phyloP scores from a whole-genome alignment of 352 stramenopile genomes.

The Pythium aquatile region DNA sequence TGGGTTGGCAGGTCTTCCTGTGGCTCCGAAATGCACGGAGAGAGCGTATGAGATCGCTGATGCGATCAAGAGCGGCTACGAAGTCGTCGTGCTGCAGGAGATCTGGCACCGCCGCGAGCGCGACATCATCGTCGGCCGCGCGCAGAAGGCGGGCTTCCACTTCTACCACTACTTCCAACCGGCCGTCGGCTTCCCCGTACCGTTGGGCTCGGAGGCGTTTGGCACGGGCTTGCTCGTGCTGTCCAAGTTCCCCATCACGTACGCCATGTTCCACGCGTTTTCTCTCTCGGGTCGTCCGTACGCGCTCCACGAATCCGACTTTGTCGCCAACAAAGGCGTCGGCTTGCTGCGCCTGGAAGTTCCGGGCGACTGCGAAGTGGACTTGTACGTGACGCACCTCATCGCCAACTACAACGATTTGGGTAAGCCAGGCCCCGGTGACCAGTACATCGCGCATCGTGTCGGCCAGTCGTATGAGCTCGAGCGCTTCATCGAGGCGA shows the following conservation, averaged over 20 bases:
- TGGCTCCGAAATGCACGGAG: slow-evolving; percentile 68
- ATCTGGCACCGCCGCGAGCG: slow-evolving; percentile 82
- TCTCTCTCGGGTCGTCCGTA: slow-evolving; percentile 74
- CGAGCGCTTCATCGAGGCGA: slow-evolving; percentile 63
- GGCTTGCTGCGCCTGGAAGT: slow-evolving; percentile 65
- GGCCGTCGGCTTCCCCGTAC: slow-evolving; percentile 72
- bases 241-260: slow-evolving; percentile 64
- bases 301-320: slow-evolving; percentile 76
- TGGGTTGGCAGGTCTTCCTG: slow-evolving; percentile 43
- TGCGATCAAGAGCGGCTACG: slow-evolving; percentile 59
- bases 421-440: slow-evolving; percentile 58
- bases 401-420: slow-evolving; percentile 81
- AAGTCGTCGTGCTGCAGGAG: slow-evolving; percentile 83
- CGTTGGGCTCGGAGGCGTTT: slow-evolving; percentile 67
- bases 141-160: slow-evolving; percentile 52
- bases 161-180: slow-evolving; percentile 88
- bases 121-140: slow-evolving; percentile 63
- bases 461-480: slow-evolving; percentile 74
- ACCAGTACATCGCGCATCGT: slow-evolving; percentile 67
- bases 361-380: slow-evolving; percentile 45
- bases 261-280: slow-evolving; percentile 72
- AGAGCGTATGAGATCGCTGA: slow-evolving; percentile 61
- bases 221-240: slow-evolving; percentile 75
- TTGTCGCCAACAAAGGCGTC: slow-evolving; percentile 78
- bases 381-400: slow-evolving; percentile 79